Conservation (phyloP, 2,329 filamentous ascomycete species). For the Keithomyces neogunnii region DNA sequence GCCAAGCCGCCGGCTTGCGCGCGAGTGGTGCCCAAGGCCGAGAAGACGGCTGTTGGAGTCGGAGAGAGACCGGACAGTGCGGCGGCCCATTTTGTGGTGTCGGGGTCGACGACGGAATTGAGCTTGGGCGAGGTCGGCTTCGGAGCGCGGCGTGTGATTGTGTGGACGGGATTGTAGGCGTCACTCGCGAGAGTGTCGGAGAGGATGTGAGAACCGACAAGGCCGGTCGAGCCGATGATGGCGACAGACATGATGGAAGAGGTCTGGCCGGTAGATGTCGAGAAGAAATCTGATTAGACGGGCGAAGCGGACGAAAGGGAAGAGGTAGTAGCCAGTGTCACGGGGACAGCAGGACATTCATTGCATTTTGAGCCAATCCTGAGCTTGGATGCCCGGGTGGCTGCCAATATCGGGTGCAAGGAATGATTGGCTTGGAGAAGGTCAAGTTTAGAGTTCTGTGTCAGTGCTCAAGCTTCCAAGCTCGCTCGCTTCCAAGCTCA, state of each 20-base stretch:
- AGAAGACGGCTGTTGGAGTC: slow-evolving; percentile 59
- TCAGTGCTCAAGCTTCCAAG: too few relatives aligned
- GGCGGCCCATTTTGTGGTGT: slow-evolving; percentile 60
- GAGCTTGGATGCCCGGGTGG: too few relatives aligned
- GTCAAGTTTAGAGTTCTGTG: too few relatives aligned
- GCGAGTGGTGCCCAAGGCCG: slow-evolving; percentile 72
- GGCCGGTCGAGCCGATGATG: slow-evolving; percentile 58
- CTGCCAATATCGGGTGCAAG: too few relatives aligned
- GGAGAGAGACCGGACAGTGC: slow-evolving; percentile 48
- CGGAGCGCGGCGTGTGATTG: slow-evolving; percentile 59
- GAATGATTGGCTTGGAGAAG: too few relatives aligned
- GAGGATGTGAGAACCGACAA: slow-evolving; percentile 69
- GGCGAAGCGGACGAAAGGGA: background rate
- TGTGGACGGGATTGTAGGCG: slow-evolving; percentile 46
- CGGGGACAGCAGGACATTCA: too few relatives aligned
- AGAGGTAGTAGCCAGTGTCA: background rate
- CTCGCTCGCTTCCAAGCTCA: too few relatives aligned
- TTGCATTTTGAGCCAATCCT: too few relatives aligned
- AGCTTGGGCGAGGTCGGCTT: slow-evolving; percentile 50
- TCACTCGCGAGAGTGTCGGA: slow-evolving; percentile 47
- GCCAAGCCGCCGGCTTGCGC: slow-evolving; percentile 66
- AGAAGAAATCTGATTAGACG: background rate
- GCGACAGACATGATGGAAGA: slow-evolving; percentile 27
- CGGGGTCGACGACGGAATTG: slow-evolving; percentile 50
- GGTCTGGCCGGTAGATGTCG: background rate